Conservation (phyloP, 2,329 filamentous ascomycete species). For the Alternaria longipes region DNA sequence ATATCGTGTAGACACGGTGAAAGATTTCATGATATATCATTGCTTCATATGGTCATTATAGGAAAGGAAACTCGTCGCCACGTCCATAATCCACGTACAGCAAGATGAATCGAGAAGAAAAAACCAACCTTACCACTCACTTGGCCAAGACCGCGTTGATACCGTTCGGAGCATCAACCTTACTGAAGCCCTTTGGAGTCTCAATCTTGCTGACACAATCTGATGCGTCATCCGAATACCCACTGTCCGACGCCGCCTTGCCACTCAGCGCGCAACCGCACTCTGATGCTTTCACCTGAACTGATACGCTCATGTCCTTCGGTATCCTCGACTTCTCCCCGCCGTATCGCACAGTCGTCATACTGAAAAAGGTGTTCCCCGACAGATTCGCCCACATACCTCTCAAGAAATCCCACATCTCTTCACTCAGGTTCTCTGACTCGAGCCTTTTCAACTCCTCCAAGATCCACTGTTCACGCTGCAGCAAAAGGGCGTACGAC, state of each 20-base stretch:
- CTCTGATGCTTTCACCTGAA: not conserved
- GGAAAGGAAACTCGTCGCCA: not conserved
- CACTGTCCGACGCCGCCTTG: not conserved
- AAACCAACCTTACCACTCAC: not conserved
- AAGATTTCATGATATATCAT: not conserved
- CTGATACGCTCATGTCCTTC: not conserved
- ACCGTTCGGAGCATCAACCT: not conserved
- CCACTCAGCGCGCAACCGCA: not conserved
- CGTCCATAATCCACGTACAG: not conserved
- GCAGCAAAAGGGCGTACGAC: not conserved
- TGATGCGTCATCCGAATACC: not conserved
- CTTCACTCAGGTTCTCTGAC: not conserved
- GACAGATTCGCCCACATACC: not conserved
- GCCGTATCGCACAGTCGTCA: conserved; percentile 2
- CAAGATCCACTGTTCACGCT: not conserved
- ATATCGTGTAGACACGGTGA: not conserved
- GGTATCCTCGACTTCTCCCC: not conserved
- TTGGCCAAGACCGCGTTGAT: not conserved
- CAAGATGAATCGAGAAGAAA: not conserved
- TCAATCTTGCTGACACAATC: not conserved
- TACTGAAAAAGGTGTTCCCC: not conserved
- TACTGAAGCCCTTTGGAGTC: not conserved
- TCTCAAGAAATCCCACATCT: not conserved
- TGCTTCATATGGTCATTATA: not conserved
- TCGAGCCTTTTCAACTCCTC: not conserved